Percentiles rank a stretch among this genome's conserved stretches.
Evolutionary conservation across 176 grass and related monocot genomes (phyloP).

Genomic region (Secale cereale): DNA sequence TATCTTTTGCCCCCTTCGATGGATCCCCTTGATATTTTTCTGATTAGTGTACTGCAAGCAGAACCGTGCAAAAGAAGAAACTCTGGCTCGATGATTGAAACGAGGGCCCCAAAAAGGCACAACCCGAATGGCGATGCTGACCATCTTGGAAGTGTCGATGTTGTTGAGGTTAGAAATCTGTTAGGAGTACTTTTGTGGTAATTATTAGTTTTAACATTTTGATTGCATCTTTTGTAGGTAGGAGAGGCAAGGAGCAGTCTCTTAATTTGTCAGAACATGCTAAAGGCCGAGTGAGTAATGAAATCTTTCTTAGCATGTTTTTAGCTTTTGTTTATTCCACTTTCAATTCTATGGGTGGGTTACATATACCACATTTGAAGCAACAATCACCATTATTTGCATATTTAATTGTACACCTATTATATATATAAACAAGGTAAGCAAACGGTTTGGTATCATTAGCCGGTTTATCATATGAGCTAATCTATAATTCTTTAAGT

Average conservation of each 20-base stretch:
- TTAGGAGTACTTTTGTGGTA: not conserved
- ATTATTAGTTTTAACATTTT: not conserved
- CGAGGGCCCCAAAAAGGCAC: constrained; percentile 9
- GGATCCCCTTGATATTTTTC: constrained; percentile 22
- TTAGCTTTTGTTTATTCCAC: not conserved
- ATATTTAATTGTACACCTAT: not conserved
- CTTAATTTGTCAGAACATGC: not conserved
- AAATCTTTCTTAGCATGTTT: not conserved
- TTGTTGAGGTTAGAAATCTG: not conserved
- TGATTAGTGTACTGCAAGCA: constrained; percentile 17
- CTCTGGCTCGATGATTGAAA: not conserved
- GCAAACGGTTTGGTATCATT: not conserved
- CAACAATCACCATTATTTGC: not conserved
- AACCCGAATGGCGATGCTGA: not conserved
- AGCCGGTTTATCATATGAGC: not conserved
- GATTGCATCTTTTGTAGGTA: constrained; percentile 1
- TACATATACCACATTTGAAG: not conserved
- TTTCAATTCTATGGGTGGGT: not conserved
- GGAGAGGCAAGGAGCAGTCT: not conserved
- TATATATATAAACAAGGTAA: not conserved
- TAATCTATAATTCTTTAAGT: not conserved
- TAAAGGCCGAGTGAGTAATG: constrained; percentile 28
- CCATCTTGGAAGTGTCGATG: not conserved
- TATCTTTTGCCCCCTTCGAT: not conserved
- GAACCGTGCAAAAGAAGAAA: constrained; percentile 11